Evolutionary conservation across 2,329 filamentous ascomycete genomes (phyloP), one percentile per base, ranked within the genome.

Genomic region (Orbilia oligospora): DNA sequence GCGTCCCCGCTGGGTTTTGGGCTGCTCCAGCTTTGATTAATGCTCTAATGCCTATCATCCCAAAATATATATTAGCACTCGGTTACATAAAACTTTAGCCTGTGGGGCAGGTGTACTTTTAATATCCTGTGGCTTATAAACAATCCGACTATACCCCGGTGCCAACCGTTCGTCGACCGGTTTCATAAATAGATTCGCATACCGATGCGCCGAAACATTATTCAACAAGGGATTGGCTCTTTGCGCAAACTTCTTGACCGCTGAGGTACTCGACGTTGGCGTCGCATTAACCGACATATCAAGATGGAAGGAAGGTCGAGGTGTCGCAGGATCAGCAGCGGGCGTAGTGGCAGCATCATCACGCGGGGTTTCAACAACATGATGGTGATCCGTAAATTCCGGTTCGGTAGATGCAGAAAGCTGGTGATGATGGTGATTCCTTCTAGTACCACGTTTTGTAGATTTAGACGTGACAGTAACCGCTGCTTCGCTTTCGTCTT

Each of bases 141-240:
- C 91, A 66, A 94, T 88, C 80, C 90, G 89, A 79, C 88, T 89
- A 82, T 95, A 95, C 4, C 91, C 91, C 0, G 92, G 92, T 0
- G 92, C 92, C 81, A 93, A 91, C 44, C 89, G 89, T 80, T 93
- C 91, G 10, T 91, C 91, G 61, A 95, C 88, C 0, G 91, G 90
- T 69, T 91, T 90, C 30, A 91, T 90, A 83, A 95, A 95, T 84
- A 93, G 93, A 81, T 92, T 93, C 55, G 92, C 92, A 81, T 92
- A 89, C 38, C 92, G 91, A 83, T 94, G 92, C 67, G 90, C 91
- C 24, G 90, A 89, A 76, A 94, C 92, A 81, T 93, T 90, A 82
- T 94, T 92, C 80, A 94, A 87, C 12, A 92, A 90, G 9, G 81
- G 81, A 41, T 81, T 77, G 33, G 80, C 81, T 27, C 81, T 66